phyloP scores from a whole-genome alignment of 2,329 filamentous ascomycete species.

The Colletotrichum paranaense region DNA sequence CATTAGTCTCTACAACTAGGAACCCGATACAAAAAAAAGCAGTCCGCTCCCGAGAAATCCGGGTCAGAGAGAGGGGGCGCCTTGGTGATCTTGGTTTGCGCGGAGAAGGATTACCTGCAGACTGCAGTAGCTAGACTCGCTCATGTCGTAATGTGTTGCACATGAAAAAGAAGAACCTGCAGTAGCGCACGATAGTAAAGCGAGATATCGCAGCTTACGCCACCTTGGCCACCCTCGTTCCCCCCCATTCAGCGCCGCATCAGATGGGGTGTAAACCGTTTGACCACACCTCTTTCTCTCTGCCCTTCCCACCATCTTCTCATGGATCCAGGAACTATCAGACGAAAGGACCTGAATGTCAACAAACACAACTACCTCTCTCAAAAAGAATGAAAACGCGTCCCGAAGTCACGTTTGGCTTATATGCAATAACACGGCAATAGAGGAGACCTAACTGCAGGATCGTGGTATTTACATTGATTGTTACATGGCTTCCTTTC shows the following conservation, averaged over 20 bases:
- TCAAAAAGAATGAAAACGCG: background rate
- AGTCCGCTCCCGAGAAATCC: background rate
- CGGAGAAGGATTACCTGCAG: background rate
- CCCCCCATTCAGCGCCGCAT: background rate
- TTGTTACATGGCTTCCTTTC: too few species aligned
- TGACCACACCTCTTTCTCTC: background rate
- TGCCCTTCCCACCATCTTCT: background rate
- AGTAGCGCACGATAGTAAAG: background rate
- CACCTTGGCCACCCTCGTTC: too few species aligned
- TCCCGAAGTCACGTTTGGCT: background rate
- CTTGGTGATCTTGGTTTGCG: background rate
- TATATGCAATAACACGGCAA: too few species aligned
- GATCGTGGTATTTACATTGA: background rate
- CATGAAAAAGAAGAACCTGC: background rate
- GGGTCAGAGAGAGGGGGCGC: too few species aligned
- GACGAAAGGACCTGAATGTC: background rate
- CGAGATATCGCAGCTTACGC: background rate
- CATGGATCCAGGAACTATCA: background rate
- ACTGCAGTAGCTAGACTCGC: background rate
- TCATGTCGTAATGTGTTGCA: background rate
- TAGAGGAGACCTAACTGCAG: background rate
- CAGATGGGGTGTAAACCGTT: background rate
- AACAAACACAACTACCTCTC: background rate
- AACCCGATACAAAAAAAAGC: background rate
- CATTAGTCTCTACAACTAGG: conserved; percentile 6